These are phyloP conservation scores for Clitoria ternatea DNA, from an alignment of 306 rosid genomes.

Conservation along the genomic window DNA sequence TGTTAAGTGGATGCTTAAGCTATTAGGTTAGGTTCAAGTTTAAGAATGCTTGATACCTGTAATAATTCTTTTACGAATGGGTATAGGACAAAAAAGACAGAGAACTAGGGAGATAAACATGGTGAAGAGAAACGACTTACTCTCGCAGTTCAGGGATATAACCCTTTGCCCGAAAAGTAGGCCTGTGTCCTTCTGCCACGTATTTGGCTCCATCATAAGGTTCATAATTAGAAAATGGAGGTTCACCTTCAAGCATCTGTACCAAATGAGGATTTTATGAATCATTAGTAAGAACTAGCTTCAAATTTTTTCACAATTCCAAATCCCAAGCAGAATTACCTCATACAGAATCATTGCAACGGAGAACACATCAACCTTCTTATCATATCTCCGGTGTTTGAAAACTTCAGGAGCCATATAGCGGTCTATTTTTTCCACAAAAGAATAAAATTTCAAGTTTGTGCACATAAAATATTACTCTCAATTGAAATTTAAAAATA, in stretches of 20 bases:
- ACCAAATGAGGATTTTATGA: slow-evolving; percentile 26
- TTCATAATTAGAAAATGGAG: slow-evolving; percentile 72
- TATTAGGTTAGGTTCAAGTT: not conserved
- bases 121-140: slow-evolving; percentile 42
- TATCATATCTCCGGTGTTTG: slow-evolving; percentile 81
- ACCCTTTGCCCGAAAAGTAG: slow-evolving; percentile 59
- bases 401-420: slow-evolving; percentile 98
- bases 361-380: slow-evolving; percentile 95
- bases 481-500: not conserved
- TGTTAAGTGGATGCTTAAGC: not conserved
- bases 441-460: slow-evolving; percentile 17
- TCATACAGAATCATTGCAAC: slow-evolving; percentile 90
- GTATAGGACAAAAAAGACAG: not conserved
- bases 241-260: slow-evolving; percentile 95
- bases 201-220: slow-evolving; percentile 88
- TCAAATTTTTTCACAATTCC: slow-evolving; percentile 2
- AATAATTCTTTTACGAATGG: not conserved
- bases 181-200: slow-evolving; percentile 87
- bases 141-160: slow-evolving; percentile 57
- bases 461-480: not conserved
- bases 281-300: slow-evolving; percentile 18
- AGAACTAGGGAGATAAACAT: not conserved
- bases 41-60: not conserved
- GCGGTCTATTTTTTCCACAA: slow-evolving; percentile 54
- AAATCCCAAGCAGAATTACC: slow-evolving; percentile 45